A percentile compares a stretch with the other conserved stretches of the same genome.
These are phyloP conservation scores for Russula dissimulans DNA, from an alignment of 768 basidiomycete species.

Conservation along the genomic window DNA sequence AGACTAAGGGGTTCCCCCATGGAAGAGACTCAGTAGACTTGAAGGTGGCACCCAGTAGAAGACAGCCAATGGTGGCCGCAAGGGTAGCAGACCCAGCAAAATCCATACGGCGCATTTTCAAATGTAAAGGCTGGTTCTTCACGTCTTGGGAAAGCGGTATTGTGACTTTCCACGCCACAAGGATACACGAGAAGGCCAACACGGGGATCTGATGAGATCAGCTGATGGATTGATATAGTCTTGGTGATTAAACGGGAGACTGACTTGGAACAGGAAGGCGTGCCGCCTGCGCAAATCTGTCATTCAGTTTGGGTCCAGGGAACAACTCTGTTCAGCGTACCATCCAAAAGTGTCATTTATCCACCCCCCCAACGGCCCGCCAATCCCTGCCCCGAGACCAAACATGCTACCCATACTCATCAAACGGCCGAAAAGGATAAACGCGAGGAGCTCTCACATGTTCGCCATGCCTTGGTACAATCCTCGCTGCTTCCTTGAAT, in stretches of 20 bases:
- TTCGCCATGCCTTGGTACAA: constrained; percentile 89
- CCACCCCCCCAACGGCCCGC: constrained; percentile 78
- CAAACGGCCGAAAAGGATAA: not conserved
- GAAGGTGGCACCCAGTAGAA: constrained; percentile 68
- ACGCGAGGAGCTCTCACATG: constrained; percentile 43
- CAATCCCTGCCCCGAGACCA: constrained; percentile 73
- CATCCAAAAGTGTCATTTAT: constrained; percentile 80
- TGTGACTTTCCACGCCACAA: constrained; percentile 72
- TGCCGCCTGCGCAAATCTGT: constrained; percentile 47
- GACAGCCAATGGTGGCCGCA: constrained; percentile 55
- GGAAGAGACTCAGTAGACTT: constrained; percentile 70
- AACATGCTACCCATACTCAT: constrained; percentile 45
- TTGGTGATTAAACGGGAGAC: constrained; percentile 19
- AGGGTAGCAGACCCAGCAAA: constrained; percentile 76
- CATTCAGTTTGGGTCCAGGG: not conserved
- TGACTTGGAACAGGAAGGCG: constrained; percentile 80
- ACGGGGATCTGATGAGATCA: constrained; percentile 53
- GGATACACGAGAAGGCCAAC: constrained; percentile 55
- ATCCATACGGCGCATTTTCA: constrained; percentile 75
- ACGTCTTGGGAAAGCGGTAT: constrained; percentile 64
- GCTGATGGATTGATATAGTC: not conserved
- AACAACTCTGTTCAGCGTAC: constrained; percentile 33
- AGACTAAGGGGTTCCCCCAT: constrained; percentile 68
- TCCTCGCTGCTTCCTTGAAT: constrained; percentile 71
- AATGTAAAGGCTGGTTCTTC: constrained; percentile 44